Percentiles rank a stretch among this genome's conserved stretches.
These are phyloP conservation scores for Entomortierella parvispora DNA, from an alignment of 192 early-diverging fungal genomes.

Conservation along the genomic window DNA sequence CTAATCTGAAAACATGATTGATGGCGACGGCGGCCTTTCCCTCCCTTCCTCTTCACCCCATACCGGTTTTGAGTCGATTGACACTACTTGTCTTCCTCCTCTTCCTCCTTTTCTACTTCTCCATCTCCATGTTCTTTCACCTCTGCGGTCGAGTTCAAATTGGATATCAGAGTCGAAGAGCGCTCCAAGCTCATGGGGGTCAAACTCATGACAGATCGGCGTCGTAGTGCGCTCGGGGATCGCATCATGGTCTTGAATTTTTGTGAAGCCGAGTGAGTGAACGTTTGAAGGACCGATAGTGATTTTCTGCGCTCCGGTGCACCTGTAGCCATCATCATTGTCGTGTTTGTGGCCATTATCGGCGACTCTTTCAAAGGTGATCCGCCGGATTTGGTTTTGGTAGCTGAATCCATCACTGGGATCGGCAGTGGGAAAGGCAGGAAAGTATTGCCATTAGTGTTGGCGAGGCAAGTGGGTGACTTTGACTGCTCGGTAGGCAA, in stretches of 20 bases:
- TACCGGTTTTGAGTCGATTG: no score
- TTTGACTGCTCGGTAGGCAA: not conserved
- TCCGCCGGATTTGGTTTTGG: not conserved
- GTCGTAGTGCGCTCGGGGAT: constrained; percentile 14
- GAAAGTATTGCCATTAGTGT: no score
- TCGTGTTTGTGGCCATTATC: not conserved
- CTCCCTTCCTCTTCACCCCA: no score
- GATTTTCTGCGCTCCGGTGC: constrained; percentile 19
- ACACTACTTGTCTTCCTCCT: no score
- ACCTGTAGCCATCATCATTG: not conserved
- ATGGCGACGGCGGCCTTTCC: no score
- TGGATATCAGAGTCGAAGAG: no score
- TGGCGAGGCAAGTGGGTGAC: no score
- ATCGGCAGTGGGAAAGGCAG: no score
- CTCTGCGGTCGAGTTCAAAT: no score
- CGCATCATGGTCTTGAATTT: constrained; percentile 26
- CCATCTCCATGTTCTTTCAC: no score
- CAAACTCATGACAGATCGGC: constrained; percentile 15
- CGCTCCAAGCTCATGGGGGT: constrained; percentile 5
- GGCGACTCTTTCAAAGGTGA: not conserved
- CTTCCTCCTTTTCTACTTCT: constrained; percentile 2
- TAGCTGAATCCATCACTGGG: no score
- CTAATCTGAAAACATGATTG: no score
- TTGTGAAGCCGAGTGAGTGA: constrained; percentile 39
- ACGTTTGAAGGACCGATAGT: constrained; percentile 23